A percentile compares a stretch with the other conserved stretches of the same genome.
Conservation (phyloP, 306 rosid genomes). For the Quillaja saponaria region DNA sequence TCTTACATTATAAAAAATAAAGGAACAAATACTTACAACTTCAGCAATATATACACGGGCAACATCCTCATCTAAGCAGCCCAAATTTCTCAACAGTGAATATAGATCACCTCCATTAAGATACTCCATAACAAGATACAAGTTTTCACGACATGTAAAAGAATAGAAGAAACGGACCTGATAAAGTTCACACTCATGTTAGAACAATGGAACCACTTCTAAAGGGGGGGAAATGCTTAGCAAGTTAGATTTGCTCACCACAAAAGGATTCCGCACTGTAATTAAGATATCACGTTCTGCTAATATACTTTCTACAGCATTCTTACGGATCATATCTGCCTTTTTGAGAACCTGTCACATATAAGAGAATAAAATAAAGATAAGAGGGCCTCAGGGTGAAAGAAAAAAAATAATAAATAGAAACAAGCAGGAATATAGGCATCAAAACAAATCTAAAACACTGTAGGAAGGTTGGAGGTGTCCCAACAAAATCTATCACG, state of each 20-base stretch:
- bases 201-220: slow-evolving; percentile 29
- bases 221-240: slow-evolving; percentile 21
- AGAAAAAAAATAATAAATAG: too few species aligned
- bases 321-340: slow-evolving; percentile 98
- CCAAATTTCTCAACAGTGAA: slow-evolving; percentile 92
- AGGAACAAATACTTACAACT: slow-evolving; percentile 61
- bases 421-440: too few species aligned
- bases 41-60: slow-evolving; percentile 97
- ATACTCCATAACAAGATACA: slow-evolving; percentile 99
- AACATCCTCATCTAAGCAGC: slow-evolving; percentile 91
- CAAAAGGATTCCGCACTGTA: slow-evolving; percentile 98
- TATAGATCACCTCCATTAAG: slow-evolving; percentile 96
- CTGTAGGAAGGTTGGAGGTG: too few species aligned
- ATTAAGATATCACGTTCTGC: slow-evolving; percentile 99
- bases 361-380: too few species aligned
- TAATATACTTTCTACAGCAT: slow-evolving; percentile 98
- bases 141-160: slow-evolving; percentile 90
- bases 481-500: too few species aligned
- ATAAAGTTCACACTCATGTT: slow-evolving; percentile 32
- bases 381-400: too few species aligned
- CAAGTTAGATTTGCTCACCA: slow-evolving; percentile 77
- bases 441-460: too few species aligned
- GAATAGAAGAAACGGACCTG: slow-evolving; percentile 99
- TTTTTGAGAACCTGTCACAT: slow-evolving; percentile 81
- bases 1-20: slow-evolving; percentile 6